A percentile compares a stretch with the other conserved stretches of the same genome.
phyloP scores from a whole-genome alignment of 1,139 yeast genomes.

The Debaryomyces sp. region DNA sequence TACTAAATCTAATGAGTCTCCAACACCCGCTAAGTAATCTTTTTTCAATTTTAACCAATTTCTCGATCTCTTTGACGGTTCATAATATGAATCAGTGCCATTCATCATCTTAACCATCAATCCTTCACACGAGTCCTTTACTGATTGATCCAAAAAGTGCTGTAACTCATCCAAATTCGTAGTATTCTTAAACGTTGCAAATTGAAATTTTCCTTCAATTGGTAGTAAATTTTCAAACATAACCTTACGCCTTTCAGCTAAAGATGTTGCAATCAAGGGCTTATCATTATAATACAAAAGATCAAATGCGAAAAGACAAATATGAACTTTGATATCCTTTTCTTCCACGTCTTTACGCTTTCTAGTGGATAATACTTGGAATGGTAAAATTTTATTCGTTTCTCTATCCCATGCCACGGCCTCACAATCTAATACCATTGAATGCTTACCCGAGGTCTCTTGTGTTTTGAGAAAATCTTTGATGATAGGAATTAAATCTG shows the following conservation, averaged over 20 bases:
- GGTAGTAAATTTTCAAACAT: slow-evolving; percentile 59
- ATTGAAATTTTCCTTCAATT: slow-evolving; percentile 77
- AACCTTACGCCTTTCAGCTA: slow-evolving; percentile 68
- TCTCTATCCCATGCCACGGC: slow-evolving; percentile 98
- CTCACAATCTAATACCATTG: slow-evolving; percentile 87
- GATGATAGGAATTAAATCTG: slow-evolving; percentile 77
- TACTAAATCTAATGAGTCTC: slow-evolving; percentile 92
- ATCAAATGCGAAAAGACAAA: slow-evolving; percentile 92
- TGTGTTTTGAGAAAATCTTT: slow-evolving; percentile 55
- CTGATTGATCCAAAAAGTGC: slow-evolving; percentile 83
- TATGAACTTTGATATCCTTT: slow-evolving; percentile 84
- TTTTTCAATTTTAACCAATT: slow-evolving; percentile 96
- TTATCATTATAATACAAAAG: slow-evolving; percentile 72
- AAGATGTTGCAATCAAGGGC: slow-evolving; percentile 66
- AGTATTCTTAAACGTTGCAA: slow-evolving; percentile 76
- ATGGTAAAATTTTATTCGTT: slow-evolving; percentile 77
- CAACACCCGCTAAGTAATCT: slow-evolving; percentile 91
- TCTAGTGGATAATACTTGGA: slow-evolving; percentile 89
- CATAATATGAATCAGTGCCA: slow-evolving; percentile 80
- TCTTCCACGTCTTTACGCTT: slow-evolving; percentile 91
- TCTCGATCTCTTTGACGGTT: slow-evolving; percentile 92
- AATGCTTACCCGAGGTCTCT: slow-evolving; percentile 34
- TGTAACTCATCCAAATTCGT: slow-evolving; percentile 80
- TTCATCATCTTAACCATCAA: slow-evolving; percentile 90
- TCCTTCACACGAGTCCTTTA: slow-evolving; percentile 92